These are phyloP conservation scores for Helotiales sp. DNA, from an alignment of 2,329 filamentous ascomycete genomes.

Conservation along the genomic window DNA sequence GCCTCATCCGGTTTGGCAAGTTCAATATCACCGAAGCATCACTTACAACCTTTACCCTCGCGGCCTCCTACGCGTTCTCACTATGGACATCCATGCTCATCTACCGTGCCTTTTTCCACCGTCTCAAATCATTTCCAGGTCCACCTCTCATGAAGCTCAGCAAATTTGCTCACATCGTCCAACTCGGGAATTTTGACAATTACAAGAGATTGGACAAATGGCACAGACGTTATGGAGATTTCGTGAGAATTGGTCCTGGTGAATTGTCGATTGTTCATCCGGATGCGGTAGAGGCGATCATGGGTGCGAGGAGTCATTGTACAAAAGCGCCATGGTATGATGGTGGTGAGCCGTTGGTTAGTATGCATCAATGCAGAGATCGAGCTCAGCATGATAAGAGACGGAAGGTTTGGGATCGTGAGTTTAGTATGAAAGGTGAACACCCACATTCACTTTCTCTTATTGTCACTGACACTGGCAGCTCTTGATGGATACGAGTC, in stretches of 20 bases:
- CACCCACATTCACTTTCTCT: neutral
- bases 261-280: constrained; percentile 23
- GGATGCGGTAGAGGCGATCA: constrained; percentile 20
- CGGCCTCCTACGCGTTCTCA: constrained; percentile 6
- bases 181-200: constrained; percentile 15
- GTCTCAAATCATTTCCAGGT: constrained; percentile 32
- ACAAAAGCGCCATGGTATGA: constrained; percentile 29
- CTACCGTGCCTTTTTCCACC: constrained; percentile 51
- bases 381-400: constrained; percentile 24
- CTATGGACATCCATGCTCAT: constrained; percentile 51
- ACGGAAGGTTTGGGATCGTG: constrained; percentile 27
- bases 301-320: constrained; percentile 21
- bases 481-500: constrained; percentile 28
- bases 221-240: constrained; percentile 27
- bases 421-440: constrained; percentile 26
- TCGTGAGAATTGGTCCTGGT: constrained; percentile 26
- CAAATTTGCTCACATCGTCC: constrained; percentile 23
- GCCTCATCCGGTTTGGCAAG: neutral
- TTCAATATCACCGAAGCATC: neutral
- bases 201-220: constrained; percentile 15
- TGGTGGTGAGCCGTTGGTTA: constrained; percentile 11
- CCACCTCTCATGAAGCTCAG: constrained; percentile 24
- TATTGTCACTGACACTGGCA: neutral
- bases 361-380: constrained; percentile 21
- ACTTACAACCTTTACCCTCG: constrained; percentile 2